These are phyloP conservation scores for Quercus lobata DNA, from an alignment of 331 rosid genomes.

Conservation along the genomic window DNA sequence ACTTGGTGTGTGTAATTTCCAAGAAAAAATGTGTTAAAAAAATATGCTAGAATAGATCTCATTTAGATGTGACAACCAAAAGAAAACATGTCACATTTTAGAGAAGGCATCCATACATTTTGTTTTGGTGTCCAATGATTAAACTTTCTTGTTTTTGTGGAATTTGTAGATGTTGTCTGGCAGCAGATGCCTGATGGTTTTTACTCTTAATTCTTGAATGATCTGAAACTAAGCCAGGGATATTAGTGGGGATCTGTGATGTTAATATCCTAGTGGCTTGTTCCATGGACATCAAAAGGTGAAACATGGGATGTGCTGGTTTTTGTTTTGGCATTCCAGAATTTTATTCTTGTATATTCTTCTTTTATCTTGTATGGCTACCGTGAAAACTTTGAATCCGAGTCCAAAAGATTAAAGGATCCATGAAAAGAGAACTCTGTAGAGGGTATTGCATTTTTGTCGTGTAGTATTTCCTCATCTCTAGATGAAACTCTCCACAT, in stretches of 20 bases:
- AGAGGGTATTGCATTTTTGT: neutral
- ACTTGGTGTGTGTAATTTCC: no score
- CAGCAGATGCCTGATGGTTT: neutral
- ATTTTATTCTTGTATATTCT: neutral
- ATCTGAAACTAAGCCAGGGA: neutral
- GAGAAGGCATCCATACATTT: neutral
- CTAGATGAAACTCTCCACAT: neutral
- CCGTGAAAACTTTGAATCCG: neutral
- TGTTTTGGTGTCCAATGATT: neutral
- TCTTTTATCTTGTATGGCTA: neutral
- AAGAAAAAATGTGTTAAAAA: no score
- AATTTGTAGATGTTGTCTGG: neutral
- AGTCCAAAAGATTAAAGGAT: neutral
- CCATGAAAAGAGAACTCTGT: neutral
- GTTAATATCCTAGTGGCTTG: neutral
- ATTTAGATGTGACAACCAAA: neutral
- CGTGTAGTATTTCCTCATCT: neutral
- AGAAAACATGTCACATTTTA: neutral
- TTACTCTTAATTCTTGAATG: neutral
- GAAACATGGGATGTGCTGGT: neutral
- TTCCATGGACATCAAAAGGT: neutral
- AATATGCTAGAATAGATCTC: neutral
- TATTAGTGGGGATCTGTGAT: neutral
- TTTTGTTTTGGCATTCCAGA: neutral
- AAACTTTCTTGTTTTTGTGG: neutral